Percentiles rank a stretch among this genome's conserved stretches.
Evolutionary conservation across 805 yeast genomes (phyloP).

Genomic region (Candida vaughaniae): DNA sequence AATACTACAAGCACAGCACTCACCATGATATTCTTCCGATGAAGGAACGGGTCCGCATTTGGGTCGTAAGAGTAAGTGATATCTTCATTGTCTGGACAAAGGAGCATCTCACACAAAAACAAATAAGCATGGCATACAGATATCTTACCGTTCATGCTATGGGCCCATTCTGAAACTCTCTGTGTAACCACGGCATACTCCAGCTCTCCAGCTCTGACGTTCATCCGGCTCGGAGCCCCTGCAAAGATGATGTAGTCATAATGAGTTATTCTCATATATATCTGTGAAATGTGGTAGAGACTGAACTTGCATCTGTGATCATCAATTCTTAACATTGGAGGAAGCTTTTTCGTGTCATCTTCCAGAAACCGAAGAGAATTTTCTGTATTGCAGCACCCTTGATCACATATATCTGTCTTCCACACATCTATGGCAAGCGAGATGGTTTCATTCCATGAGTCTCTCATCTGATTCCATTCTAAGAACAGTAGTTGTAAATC

Average conservation of each 20-base stretch:
- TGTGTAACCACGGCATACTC: constrained; percentile 50
- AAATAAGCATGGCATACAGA: constrained; percentile 62
- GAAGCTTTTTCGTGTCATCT: constrained; percentile 11
- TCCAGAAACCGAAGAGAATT: constrained; percentile 14
- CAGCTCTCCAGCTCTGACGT: constrained; percentile 53
- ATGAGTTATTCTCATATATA: constrained; percentile 27
- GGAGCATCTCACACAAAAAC: constrained; percentile 59
- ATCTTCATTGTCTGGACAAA: constrained; percentile 52
- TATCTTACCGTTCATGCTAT: constrained; percentile 46
- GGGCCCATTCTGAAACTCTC: constrained; percentile 54
- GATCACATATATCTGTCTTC: constrained; percentile 22
- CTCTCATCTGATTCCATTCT: constrained; percentile 24
- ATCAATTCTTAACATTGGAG: constrained; percentile 19
- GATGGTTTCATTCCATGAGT: constrained; percentile 26
- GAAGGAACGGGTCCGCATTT: constrained; percentile 46
- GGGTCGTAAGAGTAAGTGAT: constrained; percentile 48
- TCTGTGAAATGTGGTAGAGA: constrained; percentile 28
- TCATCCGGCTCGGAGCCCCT: constrained; percentile 37
- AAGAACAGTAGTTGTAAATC: constrained; percentile 24
- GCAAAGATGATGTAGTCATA: constrained; percentile 30
- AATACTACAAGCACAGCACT: constrained; percentile 47
- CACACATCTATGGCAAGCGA: constrained; percentile 30
- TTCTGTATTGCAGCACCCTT: constrained; percentile 17
- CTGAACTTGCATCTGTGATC: constrained; percentile 26
- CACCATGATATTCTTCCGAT: constrained; percentile 41